Evolutionary conservation across 2,329 filamentous ascomycete genomes (phyloP).

Genomic region (Camillea tinctor): DNA sequence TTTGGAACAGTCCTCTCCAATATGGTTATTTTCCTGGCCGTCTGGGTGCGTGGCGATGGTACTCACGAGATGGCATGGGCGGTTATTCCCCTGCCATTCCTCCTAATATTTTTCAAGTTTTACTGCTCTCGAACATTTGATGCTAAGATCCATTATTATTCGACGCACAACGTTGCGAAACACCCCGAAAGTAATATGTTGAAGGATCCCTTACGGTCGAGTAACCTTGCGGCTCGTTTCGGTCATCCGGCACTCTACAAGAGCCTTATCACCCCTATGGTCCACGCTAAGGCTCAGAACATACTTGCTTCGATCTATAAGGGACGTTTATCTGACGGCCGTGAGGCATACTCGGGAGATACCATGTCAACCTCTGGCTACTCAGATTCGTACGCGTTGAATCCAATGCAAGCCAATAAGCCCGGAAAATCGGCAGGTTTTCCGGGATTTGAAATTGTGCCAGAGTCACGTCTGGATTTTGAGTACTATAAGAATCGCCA

Average conservation of each 20-base stretch:
- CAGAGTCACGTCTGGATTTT: conserved; percentile 83
- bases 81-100: conserved; percentile 71
- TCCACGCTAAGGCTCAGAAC: conserved; percentile 74
- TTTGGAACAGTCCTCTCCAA: conserved; percentile 80
- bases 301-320: conserved; percentile 82
- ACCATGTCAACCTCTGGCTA: conserved; percentile 65
- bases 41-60: conserved; percentile 67
- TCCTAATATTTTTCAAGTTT: conserved; percentile 81
- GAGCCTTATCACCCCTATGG: conserved; percentile 23
- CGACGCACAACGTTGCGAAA: conserved; percentile 57
- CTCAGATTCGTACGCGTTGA: conserved; percentile 78
- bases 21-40: conserved; percentile 71
- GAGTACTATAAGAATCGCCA: conserved; percentile 87
- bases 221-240: conserved; percentile 74
- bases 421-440: conserved; percentile 48
- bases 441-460: conserved; percentile 85
- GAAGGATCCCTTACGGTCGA: conserved; percentile 57
- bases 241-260: conserved; percentile 60
- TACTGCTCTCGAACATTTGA: conserved; percentile 80
- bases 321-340: conserved; percentile 70
- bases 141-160: conserved; percentile 76
- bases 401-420: conserved; percentile 65
- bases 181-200: conserved; percentile 45
- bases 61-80: conserved; percentile 61
- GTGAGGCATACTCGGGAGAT: conserved; percentile 57